phyloP scores from a whole-genome alignment of 2,329 filamentous ascomycete species.

The Catunica adiposa region DNA sequence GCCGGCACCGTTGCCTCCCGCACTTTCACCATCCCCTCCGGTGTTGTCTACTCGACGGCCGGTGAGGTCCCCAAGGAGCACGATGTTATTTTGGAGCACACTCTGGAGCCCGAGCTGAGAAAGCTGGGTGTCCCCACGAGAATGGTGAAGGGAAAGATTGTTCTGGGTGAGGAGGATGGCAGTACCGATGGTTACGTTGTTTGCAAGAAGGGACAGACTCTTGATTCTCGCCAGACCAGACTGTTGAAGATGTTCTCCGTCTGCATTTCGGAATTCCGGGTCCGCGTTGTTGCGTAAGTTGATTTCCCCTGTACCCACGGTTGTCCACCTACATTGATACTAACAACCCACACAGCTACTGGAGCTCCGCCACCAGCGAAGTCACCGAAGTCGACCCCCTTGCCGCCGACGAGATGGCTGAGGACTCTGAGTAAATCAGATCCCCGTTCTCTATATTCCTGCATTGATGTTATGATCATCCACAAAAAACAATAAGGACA shows the following conservation, averaged over 20 bases:
- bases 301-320: neutral
- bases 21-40: conserved; percentile 64
- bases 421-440: conserved; percentile 9
- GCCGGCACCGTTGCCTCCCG: conserved; percentile 62
- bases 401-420: conserved; percentile 1
- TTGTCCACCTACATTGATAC: neutral
- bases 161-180: conserved; percentile 45
- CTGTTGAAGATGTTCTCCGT: conserved; percentile 88
- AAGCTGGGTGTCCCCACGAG: conserved; percentile 79
- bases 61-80: conserved; percentile 66
- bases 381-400: conserved; percentile 37
- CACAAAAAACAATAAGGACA: neutral
- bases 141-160: conserved; percentile 75
- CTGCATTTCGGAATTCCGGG: conserved; percentile 76
- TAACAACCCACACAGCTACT: conserved; percentile 31
- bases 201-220: conserved; percentile 66
- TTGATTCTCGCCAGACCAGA: conserved; percentile 85
- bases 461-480: conserved; percentile 2
- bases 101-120: conserved; percentile 76
- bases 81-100: conserved; percentile 76
- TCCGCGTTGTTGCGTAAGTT: conserved; percentile 57
- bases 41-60: conserved; percentile 63
- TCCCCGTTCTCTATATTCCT: neutral
- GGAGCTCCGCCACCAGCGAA: conserved; percentile 40
- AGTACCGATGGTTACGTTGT: conserved; percentile 48